A percentile compares a stretch with the other conserved stretches of the same genome.
These are phyloP conservation scores for Blastobotrys attinorum DNA, from an alignment of 805 yeast genomes.

Conservation along the genomic window DNA sequence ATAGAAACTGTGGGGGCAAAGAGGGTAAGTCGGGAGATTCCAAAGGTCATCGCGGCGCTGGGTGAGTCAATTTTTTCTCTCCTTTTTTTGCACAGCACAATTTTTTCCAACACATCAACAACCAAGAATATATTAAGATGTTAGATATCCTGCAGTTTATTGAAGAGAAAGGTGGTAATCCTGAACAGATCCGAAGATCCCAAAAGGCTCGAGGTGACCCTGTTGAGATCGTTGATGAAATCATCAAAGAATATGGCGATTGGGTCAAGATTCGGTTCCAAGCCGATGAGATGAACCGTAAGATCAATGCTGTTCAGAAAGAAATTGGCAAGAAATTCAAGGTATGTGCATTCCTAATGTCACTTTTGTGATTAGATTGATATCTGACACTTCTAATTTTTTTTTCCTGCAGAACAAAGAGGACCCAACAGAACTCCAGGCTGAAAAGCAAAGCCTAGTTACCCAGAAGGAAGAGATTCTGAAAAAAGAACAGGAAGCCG, in stretches of 20 bases:
- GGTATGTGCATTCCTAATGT: constrained; percentile 18
- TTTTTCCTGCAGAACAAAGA: constrained; percentile 51
- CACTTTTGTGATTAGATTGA: too few species aligned
- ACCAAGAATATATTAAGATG: constrained; percentile 39
- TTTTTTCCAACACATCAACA: background rate
- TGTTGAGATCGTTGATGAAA: constrained; percentile 93
- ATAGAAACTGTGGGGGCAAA: background rate
- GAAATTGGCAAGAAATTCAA: constrained; percentile 88
- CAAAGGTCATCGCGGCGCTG: background rate
- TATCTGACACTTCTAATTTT: background rate
- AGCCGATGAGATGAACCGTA: constrained; percentile 83
- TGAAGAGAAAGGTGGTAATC: constrained; percentile 95
- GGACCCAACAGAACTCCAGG: constrained; percentile 78
- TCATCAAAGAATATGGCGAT: constrained; percentile 79
- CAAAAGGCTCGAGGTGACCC: constrained; percentile 92
- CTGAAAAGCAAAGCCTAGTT: constrained; percentile 68
- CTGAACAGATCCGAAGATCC: constrained; percentile 77
- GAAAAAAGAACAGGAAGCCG: constrained; percentile 71
- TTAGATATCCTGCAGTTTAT: constrained; percentile 87
- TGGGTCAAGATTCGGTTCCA: constrained; percentile 91
- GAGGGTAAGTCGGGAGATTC: background rate
- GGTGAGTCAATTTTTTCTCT: background rate
- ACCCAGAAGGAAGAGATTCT: constrained; percentile 60
- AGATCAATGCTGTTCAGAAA: constrained; percentile 82
- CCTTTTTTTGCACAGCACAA: too few species aligned